phyloP scores from a whole-genome alignment of 495 filamentous ascomycete species.

The Physcia stellaris region DNA sequence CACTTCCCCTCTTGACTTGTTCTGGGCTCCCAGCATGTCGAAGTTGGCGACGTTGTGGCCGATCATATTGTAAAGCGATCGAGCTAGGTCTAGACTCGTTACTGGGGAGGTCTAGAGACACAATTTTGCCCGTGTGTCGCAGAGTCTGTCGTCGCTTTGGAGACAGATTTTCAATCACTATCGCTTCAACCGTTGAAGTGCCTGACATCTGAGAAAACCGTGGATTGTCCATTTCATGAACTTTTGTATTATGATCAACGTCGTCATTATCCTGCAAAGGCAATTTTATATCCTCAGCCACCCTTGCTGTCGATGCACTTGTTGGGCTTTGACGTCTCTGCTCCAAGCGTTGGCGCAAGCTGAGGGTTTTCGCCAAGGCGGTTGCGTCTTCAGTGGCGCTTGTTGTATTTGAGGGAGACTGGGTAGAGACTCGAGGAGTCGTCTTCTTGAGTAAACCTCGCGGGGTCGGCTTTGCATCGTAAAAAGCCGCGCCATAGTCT shows the following conservation, averaged over 20 bases:
- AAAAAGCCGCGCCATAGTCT: no score
- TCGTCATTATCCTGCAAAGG: conserved; percentile 21
- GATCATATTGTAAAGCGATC: no score
- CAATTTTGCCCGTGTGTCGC: conserved; percentile 60
- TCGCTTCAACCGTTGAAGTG: conserved; percentile 57
- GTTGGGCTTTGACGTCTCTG: conserved; percentile 14
- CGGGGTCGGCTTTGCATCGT: conserved; percentile 5
- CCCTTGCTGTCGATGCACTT: conserved; percentile 25
- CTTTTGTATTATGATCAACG: conserved; percentile 12
- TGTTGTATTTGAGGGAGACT: background rate
- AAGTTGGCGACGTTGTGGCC: conserved; percentile 35
- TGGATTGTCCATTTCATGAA: conserved; percentile 19
- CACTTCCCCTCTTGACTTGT: conserved; percentile 36
- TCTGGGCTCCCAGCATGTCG: conserved; percentile 34
- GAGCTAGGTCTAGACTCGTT: no score
- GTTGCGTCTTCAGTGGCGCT: background rate
- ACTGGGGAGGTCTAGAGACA: no score
- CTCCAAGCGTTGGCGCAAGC: conserved; percentile 23
- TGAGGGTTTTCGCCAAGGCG: conserved; percentile 20
- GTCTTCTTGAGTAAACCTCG: background rate
- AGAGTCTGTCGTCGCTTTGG: conserved; percentile 39
- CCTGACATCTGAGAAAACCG: conserved; percentile 49
- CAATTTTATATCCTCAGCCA: conserved; percentile 31
- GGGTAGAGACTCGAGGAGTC: background rate
- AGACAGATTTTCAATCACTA: conserved; percentile 50